Evolutionary conservation across 1,139 yeast species (phyloP).

Genomic region (Magnusiomyces suaveolens): DNA sequence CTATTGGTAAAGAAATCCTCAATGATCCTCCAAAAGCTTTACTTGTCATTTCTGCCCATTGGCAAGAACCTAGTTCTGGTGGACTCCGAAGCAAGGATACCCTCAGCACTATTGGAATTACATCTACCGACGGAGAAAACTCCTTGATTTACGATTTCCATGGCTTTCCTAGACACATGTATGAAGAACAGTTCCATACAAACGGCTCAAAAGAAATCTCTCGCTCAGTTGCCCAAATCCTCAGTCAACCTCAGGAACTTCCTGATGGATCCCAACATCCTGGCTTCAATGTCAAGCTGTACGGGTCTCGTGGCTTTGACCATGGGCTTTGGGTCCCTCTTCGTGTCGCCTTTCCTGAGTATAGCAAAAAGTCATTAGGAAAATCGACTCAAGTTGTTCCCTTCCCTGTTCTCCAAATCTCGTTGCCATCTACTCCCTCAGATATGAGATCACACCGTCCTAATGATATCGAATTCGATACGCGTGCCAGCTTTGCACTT

Average conservation of each 20-base stretch:
- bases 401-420: slow-evolving; percentile 53
- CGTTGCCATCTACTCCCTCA: slow-evolving; percentile 36
- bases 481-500: slow-evolving; percentile 42
- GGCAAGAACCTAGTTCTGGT: too few species aligned
- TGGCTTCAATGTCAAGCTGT: slow-evolving; percentile 40
- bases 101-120: slow-evolving; percentile 13
- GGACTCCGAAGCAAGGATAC: too few species aligned
- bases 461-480: slow-evolving; percentile 22
- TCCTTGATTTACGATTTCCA: slow-evolving; percentile 58
- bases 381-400: slow-evolving; percentile 26
- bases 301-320: slow-evolving; percentile 53
- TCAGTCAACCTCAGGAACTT: slow-evolving; percentile 23
- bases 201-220: slow-evolving; percentile 39
- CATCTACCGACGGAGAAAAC: slow-evolving; percentile 12
- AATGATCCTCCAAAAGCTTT: slow-evolving; percentile 47
- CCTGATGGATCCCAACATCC: slow-evolving; percentile 15
- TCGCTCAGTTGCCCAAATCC: slow-evolving; percentile 35
- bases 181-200: slow-evolving; percentile 51
- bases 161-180: slow-evolving; percentile 59
- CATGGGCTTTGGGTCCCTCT: slow-evolving; percentile 81
- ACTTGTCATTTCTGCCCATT: slow-evolving; percentile 62
- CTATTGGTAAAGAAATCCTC: slow-evolving; percentile 43
- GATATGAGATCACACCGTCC: slow-evolving; percentile 7
- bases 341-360: slow-evolving; percentile 54
- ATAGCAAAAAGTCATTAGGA: slow-evolving; percentile 2